Evolutionary conservation across 306 rosid genomes (phyloP).

Genomic region (cucumber (Cucumis sativus)): Cucumber_9930_V3 NC_026655.2:32181501-32182000

Average conservation of each 20-base stretch:
- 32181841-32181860: not conserved
- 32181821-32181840: slow-evolving; percentile 20
- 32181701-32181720: not conserved
- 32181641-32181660: not conserved
- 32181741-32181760: slow-evolving; percentile 67
- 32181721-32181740: slow-evolving; percentile 88
- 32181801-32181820: slow-evolving; percentile 66
- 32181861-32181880: not conserved
- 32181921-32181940: not conserved
- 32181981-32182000: not conserved
- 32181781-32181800: slow-evolving; percentile 40
- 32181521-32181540: not conserved
- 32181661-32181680: not conserved
- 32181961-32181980: not conserved
- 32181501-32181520: not conserved
- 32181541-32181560: not conserved
- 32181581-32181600: not conserved
- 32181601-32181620: not conserved
- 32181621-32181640: not conserved
- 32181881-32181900: not conserved
- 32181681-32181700: not conserved
- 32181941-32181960: not conserved
- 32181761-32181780: slow-evolving; percentile 86
- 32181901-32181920: not conserved
- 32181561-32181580: not conserved